A percentile compares a stretch with the other conserved stretches of the same genome.
phyloP scores from a whole-genome alignment of 257 asterid species.

The Jasminum sambac region DNA sequence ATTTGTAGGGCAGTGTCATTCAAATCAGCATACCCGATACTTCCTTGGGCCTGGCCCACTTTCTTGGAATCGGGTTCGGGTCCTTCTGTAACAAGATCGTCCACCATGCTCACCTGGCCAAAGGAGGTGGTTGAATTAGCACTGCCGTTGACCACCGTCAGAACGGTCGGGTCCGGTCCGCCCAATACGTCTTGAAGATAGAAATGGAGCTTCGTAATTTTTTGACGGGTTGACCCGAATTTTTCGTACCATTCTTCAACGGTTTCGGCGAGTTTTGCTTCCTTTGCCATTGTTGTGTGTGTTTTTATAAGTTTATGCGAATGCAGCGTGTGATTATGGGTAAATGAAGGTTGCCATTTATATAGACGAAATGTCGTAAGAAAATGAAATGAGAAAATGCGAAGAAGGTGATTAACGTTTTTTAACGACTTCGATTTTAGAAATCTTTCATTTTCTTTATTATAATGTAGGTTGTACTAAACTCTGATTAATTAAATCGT shows the following conservation, averaged over 20 bases:
- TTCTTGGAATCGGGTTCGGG: slow-evolving; percentile 21
- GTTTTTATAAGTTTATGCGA: not conserved
- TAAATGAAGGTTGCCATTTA: not conserved
- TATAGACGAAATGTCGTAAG: not conserved
- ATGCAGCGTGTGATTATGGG: not conserved
- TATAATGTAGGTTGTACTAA: not conserved
- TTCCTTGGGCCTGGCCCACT: slow-evolving; percentile 31
- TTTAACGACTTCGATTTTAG: not conserved
- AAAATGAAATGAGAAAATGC: not conserved
- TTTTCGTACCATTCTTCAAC: slow-evolving; percentile 22
- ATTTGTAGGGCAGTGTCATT: not conserved
- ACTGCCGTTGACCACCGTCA: not conserved
- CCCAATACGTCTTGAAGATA: slow-evolving; percentile 17
- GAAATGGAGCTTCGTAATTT: slow-evolving; percentile 26
- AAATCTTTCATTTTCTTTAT: not conserved
- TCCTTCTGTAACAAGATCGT: slow-evolving; percentile 18
- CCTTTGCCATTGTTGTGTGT: not conserved
- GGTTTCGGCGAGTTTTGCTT: not conserved
- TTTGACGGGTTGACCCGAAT: not conserved
- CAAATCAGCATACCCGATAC: slow-evolving; percentile 7
- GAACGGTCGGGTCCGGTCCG: slow-evolving; percentile 7
- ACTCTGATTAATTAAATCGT: not conserved
- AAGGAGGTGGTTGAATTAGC: slow-evolving; percentile 1
- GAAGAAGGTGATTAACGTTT: not conserved
- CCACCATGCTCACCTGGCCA: not conserved